Percentiles rank a stretch among this genome's conserved stretches.
Conservation (phyloP, 805 yeast genomes). For the Candida awuae region DNA sequence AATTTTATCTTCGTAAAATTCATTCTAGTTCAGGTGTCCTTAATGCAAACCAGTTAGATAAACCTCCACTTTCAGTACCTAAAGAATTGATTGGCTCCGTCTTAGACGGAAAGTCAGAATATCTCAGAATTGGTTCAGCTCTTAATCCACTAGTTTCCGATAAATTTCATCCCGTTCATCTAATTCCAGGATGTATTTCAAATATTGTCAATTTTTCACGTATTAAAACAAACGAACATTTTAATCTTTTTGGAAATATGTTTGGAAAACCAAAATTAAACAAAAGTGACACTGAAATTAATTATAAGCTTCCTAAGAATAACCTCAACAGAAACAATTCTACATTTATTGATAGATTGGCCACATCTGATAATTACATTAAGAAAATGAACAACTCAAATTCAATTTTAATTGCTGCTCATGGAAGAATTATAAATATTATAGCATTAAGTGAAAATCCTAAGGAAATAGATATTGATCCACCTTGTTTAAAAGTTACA, state of each 20-base stretch:
- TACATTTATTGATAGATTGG: constrained; percentile 28
- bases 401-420: constrained; percentile 35
- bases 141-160: constrained; percentile 47
- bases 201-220: constrained; percentile 19
- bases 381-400: constrained; percentile 23
- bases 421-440: constrained; percentile 44
- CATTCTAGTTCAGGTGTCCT: constrained; percentile 31
- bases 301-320: constrained; percentile 25
- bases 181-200: constrained; percentile 47
- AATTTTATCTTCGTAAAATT: constrained; percentile 32
- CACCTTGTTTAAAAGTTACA: constrained; percentile 38
- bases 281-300: neutral
- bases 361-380: constrained; percentile 25
- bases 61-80: constrained; percentile 29
- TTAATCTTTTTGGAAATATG: constrained; percentile 1
- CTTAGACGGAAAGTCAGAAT: constrained; percentile 27
- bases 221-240: neutral
- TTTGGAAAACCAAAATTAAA: constrained; percentile 6
- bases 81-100: constrained; percentile 28
- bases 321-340: constrained; percentile 27
- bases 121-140: constrained; percentile 41
- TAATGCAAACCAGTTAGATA: constrained; percentile 33
- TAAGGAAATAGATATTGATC: constrained; percentile 34
- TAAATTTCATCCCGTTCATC: constrained; percentile 42
- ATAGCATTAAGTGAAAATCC: constrained; percentile 32